Evolutionary conservation across 202 grass and related monocot genomes (phyloP).

Genomic region (Hordeum pubiflorum): DNA sequence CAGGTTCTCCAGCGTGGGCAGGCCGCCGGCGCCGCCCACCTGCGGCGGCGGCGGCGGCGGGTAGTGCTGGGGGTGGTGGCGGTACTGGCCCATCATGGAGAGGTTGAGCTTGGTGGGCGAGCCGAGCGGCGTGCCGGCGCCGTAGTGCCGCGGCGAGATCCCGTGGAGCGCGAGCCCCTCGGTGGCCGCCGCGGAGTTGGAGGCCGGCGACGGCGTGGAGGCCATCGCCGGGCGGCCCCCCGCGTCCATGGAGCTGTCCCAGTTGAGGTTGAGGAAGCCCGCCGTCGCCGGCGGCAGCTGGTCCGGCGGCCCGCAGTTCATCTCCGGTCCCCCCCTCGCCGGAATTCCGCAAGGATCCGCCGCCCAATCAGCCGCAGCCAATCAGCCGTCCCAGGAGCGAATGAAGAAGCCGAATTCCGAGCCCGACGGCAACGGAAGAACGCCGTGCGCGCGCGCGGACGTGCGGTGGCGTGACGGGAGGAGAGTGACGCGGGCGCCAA

Average conservation of each 20-base stretch:
- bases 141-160: conserved; percentile 63
- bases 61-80: conserved; percentile 26
- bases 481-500: too few species aligned
- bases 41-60: conserved; percentile 25
- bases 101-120: conserved; percentile 69
- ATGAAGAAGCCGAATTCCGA: not conserved
- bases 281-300: conserved; percentile 39
- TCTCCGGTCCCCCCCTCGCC: conserved; percentile 18
- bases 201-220: conserved; percentile 39
- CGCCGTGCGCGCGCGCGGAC: too few species aligned
- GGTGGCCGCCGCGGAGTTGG: conserved; percentile 29
- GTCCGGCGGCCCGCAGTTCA: conserved; percentile 68
- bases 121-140: conserved; percentile 42
- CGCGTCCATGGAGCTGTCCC: conserved; percentile 76
- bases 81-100: conserved; percentile 61
- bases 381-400: not conserved
- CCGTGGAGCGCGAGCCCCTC: conserved; percentile 47
- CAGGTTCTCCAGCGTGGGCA: conserved; percentile 51
- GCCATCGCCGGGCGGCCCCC: conserved; percentile 51
- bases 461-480: not conserved
- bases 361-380: not conserved
- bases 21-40: not conserved
- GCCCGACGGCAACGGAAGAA: not conserved
- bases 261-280: conserved; percentile 88
- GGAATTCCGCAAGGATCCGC: conserved; percentile 30